These are phyloP conservation scores for Hemisphaericaspora xylofermentans DNA, from an alignment of 1,139 yeast species.

Conservation along the genomic window DNA sequence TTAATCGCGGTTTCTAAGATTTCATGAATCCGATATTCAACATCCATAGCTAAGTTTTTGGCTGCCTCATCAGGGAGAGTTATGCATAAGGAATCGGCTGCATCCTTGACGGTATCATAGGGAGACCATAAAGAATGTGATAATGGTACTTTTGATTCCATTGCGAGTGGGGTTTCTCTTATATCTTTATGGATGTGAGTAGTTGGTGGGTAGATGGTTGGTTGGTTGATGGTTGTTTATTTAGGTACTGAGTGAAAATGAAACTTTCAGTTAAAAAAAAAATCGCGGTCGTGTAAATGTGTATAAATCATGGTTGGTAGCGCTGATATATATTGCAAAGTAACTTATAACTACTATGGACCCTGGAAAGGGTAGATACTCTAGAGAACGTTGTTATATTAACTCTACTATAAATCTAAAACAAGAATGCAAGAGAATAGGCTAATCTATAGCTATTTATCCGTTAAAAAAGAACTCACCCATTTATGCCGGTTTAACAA, in stretches of 20 bases:
- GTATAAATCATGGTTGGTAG: background rate
- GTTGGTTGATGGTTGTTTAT: background rate
- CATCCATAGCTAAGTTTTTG: conserved; percentile 96
- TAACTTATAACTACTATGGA: too few species aligned
- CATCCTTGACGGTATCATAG: conserved; percentile 93
- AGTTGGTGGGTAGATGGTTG: background rate
- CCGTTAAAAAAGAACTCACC: background rate
- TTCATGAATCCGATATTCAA: conserved; percentile 94
- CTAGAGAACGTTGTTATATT: too few species aligned
- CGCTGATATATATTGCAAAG: too few species aligned
- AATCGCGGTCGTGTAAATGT: background rate
- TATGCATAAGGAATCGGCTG: conserved; percentile 88
- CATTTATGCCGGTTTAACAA: background rate
- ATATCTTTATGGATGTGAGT: background rate
- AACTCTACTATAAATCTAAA: too few species aligned
- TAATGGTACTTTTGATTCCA: conserved; percentile 51
- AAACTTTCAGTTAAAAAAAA: background rate
- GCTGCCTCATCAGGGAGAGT: conserved; percentile 89
- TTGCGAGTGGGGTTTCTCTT: conserved; percentile 10
- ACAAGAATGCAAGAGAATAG: too few species aligned
- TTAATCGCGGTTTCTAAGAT: conserved; percentile 92
- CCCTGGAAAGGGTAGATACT: too few species aligned
- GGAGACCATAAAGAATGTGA: conserved; percentile 98
- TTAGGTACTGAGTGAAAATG: too few species aligned
- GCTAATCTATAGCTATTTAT: too few species aligned